Conservation (phyloP, 2,329 filamentous ascomycete genomes). For the Calonectria leucothoes region DNA sequence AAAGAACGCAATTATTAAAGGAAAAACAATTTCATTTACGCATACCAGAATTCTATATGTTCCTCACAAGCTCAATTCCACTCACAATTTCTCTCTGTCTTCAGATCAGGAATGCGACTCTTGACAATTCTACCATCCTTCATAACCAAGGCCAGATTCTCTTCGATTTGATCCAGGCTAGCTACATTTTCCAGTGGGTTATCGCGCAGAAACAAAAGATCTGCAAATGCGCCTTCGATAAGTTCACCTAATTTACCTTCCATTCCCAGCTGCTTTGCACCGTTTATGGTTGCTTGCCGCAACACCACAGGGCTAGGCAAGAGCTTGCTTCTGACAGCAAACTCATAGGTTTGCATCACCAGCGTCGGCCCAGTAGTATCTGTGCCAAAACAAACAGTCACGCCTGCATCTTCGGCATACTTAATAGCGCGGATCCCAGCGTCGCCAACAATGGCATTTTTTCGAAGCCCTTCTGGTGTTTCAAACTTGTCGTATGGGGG, state of each 20-base stretch:
- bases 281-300: constrained; percentile 55
- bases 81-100: background rate
- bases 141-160: constrained; percentile 61
- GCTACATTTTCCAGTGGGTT: constrained; percentile 68
- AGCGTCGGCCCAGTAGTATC: constrained; percentile 48
- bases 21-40: too few species aligned
- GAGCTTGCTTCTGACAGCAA: constrained; percentile 41
- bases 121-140: constrained; percentile 61
- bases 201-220: constrained; percentile 62
- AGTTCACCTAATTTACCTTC: constrained; percentile 62
- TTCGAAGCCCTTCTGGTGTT: constrained; percentile 55
- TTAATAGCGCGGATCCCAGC: constrained; percentile 58
- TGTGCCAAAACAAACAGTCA: constrained; percentile 67
- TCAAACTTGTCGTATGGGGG: constrained; percentile 57
- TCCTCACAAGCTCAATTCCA: background rate
- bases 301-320: constrained; percentile 41
- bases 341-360: constrained; percentile 47
- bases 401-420: constrained; percentile 62
- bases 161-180: constrained; percentile 60
- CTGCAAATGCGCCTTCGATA: constrained; percentile 61
- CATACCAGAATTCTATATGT: background rate
- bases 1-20: too few species aligned
- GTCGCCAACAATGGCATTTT: constrained; percentile 62
- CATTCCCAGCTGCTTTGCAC: constrained; percentile 60
- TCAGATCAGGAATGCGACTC: background rate